Evolutionary conservation across 2,329 filamentous ascomycete species (phyloP).

Genomic region (Talaromyces sp.): DNA sequence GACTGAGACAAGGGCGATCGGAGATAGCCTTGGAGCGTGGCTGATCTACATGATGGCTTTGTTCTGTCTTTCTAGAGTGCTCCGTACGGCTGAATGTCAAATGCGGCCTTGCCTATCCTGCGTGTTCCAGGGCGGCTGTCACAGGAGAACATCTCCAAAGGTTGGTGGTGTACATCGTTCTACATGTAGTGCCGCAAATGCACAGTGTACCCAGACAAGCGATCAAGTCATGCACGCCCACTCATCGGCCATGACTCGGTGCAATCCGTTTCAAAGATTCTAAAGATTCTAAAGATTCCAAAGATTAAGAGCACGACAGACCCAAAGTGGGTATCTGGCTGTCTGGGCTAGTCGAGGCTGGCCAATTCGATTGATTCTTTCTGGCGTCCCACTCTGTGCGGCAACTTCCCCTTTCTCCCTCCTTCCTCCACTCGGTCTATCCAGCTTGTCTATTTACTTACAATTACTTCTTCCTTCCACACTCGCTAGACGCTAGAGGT

Average conservation of each 20-base stretch:
- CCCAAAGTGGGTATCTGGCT: background rate
- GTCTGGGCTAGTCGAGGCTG: background rate
- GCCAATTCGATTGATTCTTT: constrained; percentile 7
- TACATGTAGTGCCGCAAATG: background rate
- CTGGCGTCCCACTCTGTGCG: constrained; percentile 1
- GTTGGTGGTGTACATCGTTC: background rate
- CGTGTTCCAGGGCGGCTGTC: background rate
- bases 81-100: background rate
- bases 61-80: background rate
- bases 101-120: background rate
- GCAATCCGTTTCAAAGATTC: background rate
- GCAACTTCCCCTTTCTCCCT: constrained; percentile 17
- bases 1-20: constrained; percentile 3
- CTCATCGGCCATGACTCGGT: background rate
- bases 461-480: background rate
- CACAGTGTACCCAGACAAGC: background rate
- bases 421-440: constrained; percentile 16
- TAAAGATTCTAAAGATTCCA: background rate
- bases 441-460: background rate
- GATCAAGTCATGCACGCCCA: background rate
- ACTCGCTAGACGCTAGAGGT: background rate
- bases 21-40: constrained; percentile 2
- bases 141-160: background rate
- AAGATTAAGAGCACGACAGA: background rate
- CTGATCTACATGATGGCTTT: constrained; percentile 10